These are phyloP conservation scores for Tetrapyrgos nigripes DNA, from an alignment of 1,284 basidiomycete species.

Conservation along the genomic window DNA sequence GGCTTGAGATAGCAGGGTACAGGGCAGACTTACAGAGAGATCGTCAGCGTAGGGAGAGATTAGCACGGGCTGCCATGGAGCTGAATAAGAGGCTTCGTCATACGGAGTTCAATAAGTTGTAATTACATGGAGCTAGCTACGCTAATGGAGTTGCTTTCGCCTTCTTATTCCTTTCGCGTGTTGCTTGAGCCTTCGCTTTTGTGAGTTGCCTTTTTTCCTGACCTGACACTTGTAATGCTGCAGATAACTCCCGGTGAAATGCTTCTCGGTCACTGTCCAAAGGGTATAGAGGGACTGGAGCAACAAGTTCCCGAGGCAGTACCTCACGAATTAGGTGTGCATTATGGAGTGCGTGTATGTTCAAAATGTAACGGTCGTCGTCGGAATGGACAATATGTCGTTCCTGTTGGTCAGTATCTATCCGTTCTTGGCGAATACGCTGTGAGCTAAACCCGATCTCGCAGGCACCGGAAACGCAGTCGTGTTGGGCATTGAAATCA, in stretches of 20 bases:
- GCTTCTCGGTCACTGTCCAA: conserved; percentile 9
- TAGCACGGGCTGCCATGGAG: too few relatives aligned
- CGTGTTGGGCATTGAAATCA: conserved; percentile 32
- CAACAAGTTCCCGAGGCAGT: conserved; percentile 50
- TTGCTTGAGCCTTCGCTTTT: conserved; percentile 7
- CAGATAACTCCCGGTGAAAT: not conserved
- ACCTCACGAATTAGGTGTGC: conserved; percentile 21
- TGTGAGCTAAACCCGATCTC: not conserved
- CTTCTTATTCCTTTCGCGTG: conserved; percentile 7
- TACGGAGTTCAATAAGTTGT: too few relatives aligned
- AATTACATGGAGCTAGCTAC: too few relatives aligned
- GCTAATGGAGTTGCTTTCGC: too few relatives aligned
- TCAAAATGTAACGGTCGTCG: conserved; percentile 20
- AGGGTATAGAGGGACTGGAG: conserved; percentile 25
- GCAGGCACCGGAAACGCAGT: conserved; percentile 22
- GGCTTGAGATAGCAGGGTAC: too few relatives aligned
- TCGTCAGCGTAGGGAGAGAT: too few relatives aligned
- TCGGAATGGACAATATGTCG: conserved; percentile 15
- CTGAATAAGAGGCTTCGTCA: too few relatives aligned
- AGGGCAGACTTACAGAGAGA: too few relatives aligned
- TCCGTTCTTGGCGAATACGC: not conserved
- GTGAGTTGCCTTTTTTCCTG: not conserved
- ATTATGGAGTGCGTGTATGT: conserved; percentile 30
- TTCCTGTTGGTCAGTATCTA: not conserved
- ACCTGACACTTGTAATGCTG: not conserved